Base-by-base conservation (phyloP, 331 rosid species). In the Erythrophleum ivorense region DNA sequence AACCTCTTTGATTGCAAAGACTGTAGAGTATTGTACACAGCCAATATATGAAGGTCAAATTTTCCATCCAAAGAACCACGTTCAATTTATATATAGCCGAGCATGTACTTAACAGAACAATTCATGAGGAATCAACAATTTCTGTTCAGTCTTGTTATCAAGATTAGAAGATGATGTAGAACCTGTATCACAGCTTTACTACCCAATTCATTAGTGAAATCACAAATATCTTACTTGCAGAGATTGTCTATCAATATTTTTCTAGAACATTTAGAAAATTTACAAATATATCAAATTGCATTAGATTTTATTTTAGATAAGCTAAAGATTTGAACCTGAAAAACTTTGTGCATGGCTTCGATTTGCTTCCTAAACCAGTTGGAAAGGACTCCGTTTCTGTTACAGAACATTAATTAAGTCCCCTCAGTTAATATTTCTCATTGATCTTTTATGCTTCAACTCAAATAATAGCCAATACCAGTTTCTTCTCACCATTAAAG, bases 281-380 rank as follows among this genome's bases (percentile, higher is more conserved):
- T 89, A 73, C 80, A 78, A 81, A 81, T 74, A 84, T 62, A 87
- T 49, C 19, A 65, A 75, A 86, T 85, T 83, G 82, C 80, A 92
- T 86, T 87, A 73, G 71, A 87, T 84, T 84, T 85, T 55, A 88
- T 88, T 91, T 91, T 90, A 85, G 94, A 90, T 79, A 87, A 65
- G 95, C 92, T 92, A 82, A 89, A 91, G 98, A 94, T 92, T 94
- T 83, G 97, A 90, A 94, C 98, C 98, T 94, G 97, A 94, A 94
- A 94, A 94, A 94, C 98, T 94, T 94, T 91, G 97, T 92, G 97
- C 98, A 94, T 81, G 98, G 98, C 98, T 91, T 94, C 92, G 90
- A 90, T 94, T 94, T 94, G 97, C 98, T 92, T 94, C 98, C 98
- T 92, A 94, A 82, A 94, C 97, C 98, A 91, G 92, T 77, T 85